Conservation (phyloP, 164 flowering plant species). For the Magnolia officinalis region DNA sequence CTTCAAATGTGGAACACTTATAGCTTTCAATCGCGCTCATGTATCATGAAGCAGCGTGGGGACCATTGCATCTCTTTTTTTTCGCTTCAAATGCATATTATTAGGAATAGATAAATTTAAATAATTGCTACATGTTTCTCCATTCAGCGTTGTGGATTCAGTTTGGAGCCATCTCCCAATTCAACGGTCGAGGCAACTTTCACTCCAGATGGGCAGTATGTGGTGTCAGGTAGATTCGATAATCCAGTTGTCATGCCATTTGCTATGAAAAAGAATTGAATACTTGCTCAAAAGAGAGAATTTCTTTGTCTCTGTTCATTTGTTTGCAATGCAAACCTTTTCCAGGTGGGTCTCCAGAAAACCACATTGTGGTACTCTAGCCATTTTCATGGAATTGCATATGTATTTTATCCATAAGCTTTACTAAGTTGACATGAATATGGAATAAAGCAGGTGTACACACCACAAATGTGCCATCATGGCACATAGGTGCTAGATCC, state of each 20-base stretch:
- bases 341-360: neutral
- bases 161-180: slow-evolving; percentile 77
- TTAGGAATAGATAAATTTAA: too few species aligned
- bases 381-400: too few species aligned
- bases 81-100: neutral
- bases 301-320: neutral
- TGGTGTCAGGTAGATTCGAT: slow-evolving; percentile 64
- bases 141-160: slow-evolving; percentile 88
- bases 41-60: neutral
- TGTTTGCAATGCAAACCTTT: neutral
- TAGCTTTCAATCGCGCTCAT: neutral
- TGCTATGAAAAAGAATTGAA: neutral
- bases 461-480: too few species aligned
- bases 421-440: too few species aligned
- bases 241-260: neutral
- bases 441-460: too few species aligned
- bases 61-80: neutral
- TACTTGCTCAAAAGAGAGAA: neutral
- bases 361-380: neutral
- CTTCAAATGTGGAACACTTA: neutral
- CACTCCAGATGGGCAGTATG: slow-evolving; percentile 97
- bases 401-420: too few species aligned
- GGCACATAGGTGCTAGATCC: too few species aligned
- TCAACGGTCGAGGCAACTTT: slow-evolving; percentile 79
- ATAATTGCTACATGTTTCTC: neutral